Percentiles rank a stretch among this genome's conserved stretches.
These are phyloP conservation scores for Pelargonium fulgidum DNA, from an alignment of 441 rosid species.

Conservation along the genomic window DNA sequence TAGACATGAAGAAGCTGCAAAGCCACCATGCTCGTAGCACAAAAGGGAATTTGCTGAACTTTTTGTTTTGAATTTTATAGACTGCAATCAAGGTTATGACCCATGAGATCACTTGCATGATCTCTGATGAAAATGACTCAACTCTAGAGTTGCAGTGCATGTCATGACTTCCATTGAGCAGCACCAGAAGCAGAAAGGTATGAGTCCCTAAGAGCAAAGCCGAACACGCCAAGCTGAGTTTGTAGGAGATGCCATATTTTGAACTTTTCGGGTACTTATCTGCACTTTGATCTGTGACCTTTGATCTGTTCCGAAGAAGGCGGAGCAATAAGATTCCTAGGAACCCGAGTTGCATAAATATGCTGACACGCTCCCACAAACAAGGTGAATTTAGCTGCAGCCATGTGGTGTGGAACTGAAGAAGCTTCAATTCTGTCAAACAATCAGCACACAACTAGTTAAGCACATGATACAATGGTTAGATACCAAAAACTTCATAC, in stretches of 20 bases:
- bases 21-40: constrained; percentile 82
- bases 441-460: constrained; percentile 14
- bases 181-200: constrained; percentile 37
- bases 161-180: constrained; percentile 26
- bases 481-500: not conserved
- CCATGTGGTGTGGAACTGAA: constrained; percentile 31
- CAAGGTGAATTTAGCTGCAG: constrained; percentile 39
- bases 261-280: constrained; percentile 23
- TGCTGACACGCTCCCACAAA: constrained; percentile 50
- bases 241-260: constrained; percentile 43
- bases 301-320: constrained; percentile 23
- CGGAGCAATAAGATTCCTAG: constrained; percentile 36
- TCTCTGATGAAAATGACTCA: constrained; percentile 44
- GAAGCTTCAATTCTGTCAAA: constrained; percentile 34
- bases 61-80: constrained; percentile 30
- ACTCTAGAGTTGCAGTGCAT: constrained; percentile 38
- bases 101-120: constrained; percentile 51
- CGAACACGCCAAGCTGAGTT: constrained; percentile 41
- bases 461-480: not conserved
- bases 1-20: constrained; percentile 54
- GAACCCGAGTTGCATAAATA: constrained; percentile 43
- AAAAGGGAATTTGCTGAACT: constrained; percentile 50
- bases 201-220: constrained; percentile 41
- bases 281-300: constrained; percentile 24
- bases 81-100: constrained; percentile 32